Evolutionary conservation across 331 rosid species (phyloP).

Genomic region (Malus hybrid): DNA sequence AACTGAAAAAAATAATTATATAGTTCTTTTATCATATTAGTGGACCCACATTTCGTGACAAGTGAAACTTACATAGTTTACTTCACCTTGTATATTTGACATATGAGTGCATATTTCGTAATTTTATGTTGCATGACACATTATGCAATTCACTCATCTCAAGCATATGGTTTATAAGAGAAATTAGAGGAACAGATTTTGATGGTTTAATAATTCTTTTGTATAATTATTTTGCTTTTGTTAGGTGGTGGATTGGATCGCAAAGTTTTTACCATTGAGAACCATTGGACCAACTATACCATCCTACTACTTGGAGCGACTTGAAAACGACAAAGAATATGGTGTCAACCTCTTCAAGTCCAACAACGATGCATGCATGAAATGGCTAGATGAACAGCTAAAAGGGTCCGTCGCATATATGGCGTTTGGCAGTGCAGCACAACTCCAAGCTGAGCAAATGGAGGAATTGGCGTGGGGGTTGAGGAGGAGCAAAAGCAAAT

Average conservation of each 20-base stretch:
- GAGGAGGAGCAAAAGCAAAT: slow-evolving; percentile 18
- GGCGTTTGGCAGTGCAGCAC: slow-evolving; percentile 27
- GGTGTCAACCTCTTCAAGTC: slow-evolving; percentile 7
- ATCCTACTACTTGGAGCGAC: slow-evolving; percentile 10
- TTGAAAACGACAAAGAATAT: slow-evolving; percentile 11
- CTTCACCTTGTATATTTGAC: no score
- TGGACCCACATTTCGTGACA: not conserved
- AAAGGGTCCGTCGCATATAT: slow-evolving; percentile 28
- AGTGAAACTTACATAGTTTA: not conserved
- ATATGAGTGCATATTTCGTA: not conserved
- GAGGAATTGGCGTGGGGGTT: slow-evolving; percentile 38
- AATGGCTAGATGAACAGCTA: slow-evolving; percentile 28
- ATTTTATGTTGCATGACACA: not conserved
- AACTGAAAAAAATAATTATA: no score
- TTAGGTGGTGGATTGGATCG: not conserved
- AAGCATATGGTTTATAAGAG: not conserved
- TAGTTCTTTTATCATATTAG: not conserved
- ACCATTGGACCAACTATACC: slow-evolving; percentile 24
- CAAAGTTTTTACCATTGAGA: slow-evolving; percentile 14
- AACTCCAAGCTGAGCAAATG: slow-evolving; percentile 14
- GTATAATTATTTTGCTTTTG: not conserved
- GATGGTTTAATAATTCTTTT: no score
- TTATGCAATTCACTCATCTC: not conserved
- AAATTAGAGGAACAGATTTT: not conserved
- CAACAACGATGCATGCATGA: slow-evolving; percentile 4